Evolutionary conservation across 805 yeast genomes (phyloP).

Genomic region (Hanseniaspora taiwanica): DNA sequence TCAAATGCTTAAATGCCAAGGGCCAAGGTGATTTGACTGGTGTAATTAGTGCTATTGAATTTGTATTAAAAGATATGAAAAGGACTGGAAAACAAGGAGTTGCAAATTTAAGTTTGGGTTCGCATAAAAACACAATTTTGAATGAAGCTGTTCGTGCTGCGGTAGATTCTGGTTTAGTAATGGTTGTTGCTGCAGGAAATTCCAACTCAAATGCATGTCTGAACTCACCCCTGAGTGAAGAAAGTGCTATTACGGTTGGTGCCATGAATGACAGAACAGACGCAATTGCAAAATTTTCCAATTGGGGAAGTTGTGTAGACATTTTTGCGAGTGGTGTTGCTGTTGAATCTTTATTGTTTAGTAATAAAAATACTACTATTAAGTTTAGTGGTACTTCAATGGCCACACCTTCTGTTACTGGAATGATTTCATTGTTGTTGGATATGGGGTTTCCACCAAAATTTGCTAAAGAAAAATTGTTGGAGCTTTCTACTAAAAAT

Average conservation of each 20-base stretch:
- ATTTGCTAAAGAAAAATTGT: conserved; percentile 29
- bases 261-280: conserved; percentile 72
- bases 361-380: conserved; percentile 10
- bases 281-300: conserved; percentile 63
- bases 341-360: conserved; percentile 42
- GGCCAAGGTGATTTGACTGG: conserved; percentile 66
- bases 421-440: conserved; percentile 42
- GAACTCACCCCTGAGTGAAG: conserved; percentile 78
- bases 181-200: conserved; percentile 84
- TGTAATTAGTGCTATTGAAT: conserved; percentile 54
- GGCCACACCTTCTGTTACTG: conserved; percentile 69
- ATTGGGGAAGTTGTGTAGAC: conserved; percentile 89
- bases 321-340: conserved; percentile 71
- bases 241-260: conserved; percentile 66
- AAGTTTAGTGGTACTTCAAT: conserved; percentile 64
- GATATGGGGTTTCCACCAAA: conserved; percentile 35
- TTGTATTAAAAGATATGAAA: conserved; percentile 45
- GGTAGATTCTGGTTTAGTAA: conserved; percentile 50
- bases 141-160: conserved; percentile 73
- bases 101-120: conserved; percentile 73
- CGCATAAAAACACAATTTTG: conserved; percentile 49
- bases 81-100: conserved; percentile 32
- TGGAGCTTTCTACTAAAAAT: conserved; percentile 34
- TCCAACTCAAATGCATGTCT: conserved; percentile 63
- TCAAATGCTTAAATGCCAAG: conserved; percentile 53